Percentiles rank a stretch among this genome's conserved stretches.
Conservation (phyloP, 305 asterid species). For the Nicotiana rustica region DNA sequence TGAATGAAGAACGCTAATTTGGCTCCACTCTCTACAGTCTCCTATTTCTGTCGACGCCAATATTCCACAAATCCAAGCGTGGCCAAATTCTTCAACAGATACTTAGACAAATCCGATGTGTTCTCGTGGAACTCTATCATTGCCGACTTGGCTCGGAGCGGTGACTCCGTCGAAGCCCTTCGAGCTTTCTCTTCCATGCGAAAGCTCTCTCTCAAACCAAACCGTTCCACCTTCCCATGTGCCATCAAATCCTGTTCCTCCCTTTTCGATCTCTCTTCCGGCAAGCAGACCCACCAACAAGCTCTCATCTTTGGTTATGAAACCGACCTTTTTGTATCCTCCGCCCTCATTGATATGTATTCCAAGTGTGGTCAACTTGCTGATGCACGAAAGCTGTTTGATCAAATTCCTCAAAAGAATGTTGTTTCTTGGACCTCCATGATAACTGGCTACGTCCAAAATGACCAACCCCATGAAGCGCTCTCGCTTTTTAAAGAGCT, state of each 20-base stretch:
- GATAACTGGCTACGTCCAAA: conserved; percentile 76
- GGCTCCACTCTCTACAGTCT: conserved; percentile 1
- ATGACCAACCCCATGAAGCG: conserved; percentile 61
- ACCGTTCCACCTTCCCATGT: conserved; percentile 83
- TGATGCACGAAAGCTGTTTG: conserved; percentile 72
- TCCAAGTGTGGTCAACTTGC: conserved; percentile 64
- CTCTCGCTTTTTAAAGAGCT: conserved; percentile 68
- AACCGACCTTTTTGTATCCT: conserved; percentile 69
- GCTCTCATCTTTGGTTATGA: conserved; percentile 68
- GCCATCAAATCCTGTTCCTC: conserved; percentile 83
- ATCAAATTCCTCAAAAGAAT: conserved; percentile 74
- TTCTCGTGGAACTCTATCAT: conserved; percentile 91
- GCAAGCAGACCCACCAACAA: conserved; percentile 89
- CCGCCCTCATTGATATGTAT: conserved; percentile 85
- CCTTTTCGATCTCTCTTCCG: conserved; percentile 67
- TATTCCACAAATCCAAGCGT: conserved; percentile 51
- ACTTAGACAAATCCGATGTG: conserved; percentile 66
- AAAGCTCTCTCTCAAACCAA: conserved; percentile 70
- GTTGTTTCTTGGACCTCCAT: conserved; percentile 88
- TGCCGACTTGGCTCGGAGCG: conserved; percentile 79
- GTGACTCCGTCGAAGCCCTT: conserved; percentile 79
- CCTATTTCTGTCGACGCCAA: background rate
- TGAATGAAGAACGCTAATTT: conserved; percentile 21
- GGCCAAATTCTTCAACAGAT: conserved; percentile 65
- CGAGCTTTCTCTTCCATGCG: conserved; percentile 85